Percentiles rank a stretch among this genome's conserved stretches.
Evolutionary conservation across 106 monocot species (phyloP).

Genomic region (Alisma plantagoaquatica): DNA sequence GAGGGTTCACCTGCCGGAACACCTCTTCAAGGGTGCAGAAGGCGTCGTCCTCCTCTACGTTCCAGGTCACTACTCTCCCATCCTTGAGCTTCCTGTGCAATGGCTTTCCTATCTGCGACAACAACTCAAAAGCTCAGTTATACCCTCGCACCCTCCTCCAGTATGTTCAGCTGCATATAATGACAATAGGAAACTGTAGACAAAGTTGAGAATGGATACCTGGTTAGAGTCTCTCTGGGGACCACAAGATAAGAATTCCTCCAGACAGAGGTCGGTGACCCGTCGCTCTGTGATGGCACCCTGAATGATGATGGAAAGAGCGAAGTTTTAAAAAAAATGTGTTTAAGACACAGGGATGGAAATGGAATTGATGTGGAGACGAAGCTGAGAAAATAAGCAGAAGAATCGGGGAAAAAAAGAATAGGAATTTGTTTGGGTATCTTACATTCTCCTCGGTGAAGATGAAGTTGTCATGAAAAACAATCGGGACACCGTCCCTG

Average conservation of each 20-base stretch:
- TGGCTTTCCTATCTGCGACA: conserved; percentile 43
- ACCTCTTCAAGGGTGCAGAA: conserved; percentile 68
- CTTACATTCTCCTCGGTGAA: conserved; percentile 57
- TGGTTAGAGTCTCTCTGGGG: conserved; percentile 38
- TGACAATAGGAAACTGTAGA: neutral
- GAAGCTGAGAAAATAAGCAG: neutral
- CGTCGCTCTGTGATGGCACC: conserved; percentile 29
- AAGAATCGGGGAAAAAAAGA: neutral
- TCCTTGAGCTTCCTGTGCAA: conserved; percentile 50
- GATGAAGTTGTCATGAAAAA: conserved; percentile 73
- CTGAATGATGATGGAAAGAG: conserved; percentile 8
- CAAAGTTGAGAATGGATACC: conserved; percentile 9
- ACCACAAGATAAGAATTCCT: too few relatives aligned
- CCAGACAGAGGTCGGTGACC: conserved; percentile 54
- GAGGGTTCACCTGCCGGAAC: conserved; percentile 44
- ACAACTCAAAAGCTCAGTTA: too few relatives aligned
- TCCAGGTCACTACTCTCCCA: conserved; percentile 45
- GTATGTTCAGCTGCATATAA: neutral
- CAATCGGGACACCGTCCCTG: conserved; percentile 50
- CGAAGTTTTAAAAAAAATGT: neutral
- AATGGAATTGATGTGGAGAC: neutral
- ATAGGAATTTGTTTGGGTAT: too few relatives aligned
- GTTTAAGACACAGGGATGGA: neutral
- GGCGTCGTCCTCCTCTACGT: conserved; percentile 42
- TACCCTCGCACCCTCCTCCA: neutral